Conservation (phyloP, 352 stramenopile species). For the Thraustochytrium striatum region DNA sequence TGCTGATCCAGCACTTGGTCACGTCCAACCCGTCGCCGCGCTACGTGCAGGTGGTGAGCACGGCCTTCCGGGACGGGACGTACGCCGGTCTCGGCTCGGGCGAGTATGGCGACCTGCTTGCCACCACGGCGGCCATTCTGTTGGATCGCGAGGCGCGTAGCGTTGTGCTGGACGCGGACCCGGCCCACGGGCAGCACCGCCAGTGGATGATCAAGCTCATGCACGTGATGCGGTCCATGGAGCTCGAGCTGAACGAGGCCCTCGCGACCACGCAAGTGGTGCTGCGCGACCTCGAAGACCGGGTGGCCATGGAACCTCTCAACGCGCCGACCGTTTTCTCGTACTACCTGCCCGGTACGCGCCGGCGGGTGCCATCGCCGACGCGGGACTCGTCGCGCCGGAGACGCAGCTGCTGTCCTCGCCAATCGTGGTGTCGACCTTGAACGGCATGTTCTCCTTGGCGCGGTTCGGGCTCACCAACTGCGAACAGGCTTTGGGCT, state of each 20-base stretch:
- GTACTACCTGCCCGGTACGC: slow-evolving; percentile 61
- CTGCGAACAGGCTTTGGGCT: slow-evolving; percentile 51
- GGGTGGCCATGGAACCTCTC: slow-evolving; percentile 61
- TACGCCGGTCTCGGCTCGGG: slow-evolving; percentile 57
- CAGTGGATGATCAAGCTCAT: slow-evolving; percentile 55
- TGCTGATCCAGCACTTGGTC: slow-evolving; percentile 61
- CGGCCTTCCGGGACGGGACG: slow-evolving; percentile 57
- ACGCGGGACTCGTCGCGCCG: slow-evolving; percentile 54
- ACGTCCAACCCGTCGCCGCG: slow-evolving; percentile 60
- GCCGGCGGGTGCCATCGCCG: slow-evolving; percentile 50
- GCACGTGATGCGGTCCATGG: slow-evolving; percentile 40
- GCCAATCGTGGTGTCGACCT: slow-evolving; percentile 56
- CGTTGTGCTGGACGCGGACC: slow-evolving; percentile 56
- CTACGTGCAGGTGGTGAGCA: slow-evolving; percentile 56
- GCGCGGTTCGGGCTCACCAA: slow-evolving; percentile 54
- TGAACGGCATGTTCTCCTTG: slow-evolving; percentile 62
- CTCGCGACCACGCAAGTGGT: too few species aligned
- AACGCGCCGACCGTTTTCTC: slow-evolving; percentile 61
- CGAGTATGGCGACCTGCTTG: slow-evolving; percentile 60
- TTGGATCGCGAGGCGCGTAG: slow-evolving; percentile 58
- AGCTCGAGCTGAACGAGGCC: slow-evolving; percentile 1
- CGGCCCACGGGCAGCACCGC: slow-evolving; percentile 55
- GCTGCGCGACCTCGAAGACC: slow-evolving; percentile 49
- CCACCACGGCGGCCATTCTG: slow-evolving; percentile 58
- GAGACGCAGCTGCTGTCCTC: slow-evolving; percentile 59